These are phyloP conservation scores for Sarcocystis neurona DNA, from an alignment of 169 alveolate species.

Conservation along the genomic window DNA sequence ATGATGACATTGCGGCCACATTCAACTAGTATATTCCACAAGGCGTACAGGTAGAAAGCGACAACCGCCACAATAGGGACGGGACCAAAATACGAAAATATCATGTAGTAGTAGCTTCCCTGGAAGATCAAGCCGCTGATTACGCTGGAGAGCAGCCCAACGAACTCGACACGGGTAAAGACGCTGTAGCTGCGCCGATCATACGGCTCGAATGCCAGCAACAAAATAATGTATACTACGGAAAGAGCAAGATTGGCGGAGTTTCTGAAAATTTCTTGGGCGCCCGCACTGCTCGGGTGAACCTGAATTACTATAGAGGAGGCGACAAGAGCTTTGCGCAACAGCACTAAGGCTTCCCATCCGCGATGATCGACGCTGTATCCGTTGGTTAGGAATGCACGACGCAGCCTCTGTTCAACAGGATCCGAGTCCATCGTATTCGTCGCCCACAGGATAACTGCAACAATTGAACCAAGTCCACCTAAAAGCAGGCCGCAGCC, in stretches of 20 bases:
- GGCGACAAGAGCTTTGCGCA: slow-evolving; percentile 59
- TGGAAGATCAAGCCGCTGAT: slow-evolving; percentile 57
- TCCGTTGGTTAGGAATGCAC: slow-evolving; percentile 63
- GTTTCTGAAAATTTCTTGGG: slow-evolving; percentile 63
- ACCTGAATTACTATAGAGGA: slow-evolving; percentile 46
- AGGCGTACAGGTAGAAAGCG: slow-evolving; percentile 52
- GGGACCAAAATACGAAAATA: slow-evolving; percentile 62
- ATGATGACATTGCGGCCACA: slow-evolving; percentile 66
- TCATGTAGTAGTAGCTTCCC: slow-evolving; percentile 56
- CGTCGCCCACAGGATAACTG: slow-evolving; percentile 43
- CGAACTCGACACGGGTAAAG: slow-evolving; percentile 57
- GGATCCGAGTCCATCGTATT: slow-evolving; percentile 46
- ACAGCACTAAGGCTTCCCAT: slow-evolving; percentile 56
- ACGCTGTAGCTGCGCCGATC: slow-evolving; percentile 66
- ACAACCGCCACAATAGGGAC: slow-evolving; percentile 48
- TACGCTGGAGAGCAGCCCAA: slow-evolving; percentile 59
- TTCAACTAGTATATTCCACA: slow-evolving; percentile 67
- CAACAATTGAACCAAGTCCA: slow-evolving; percentile 59
- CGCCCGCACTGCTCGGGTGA: slow-evolving; percentile 53
- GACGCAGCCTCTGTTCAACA: slow-evolving; percentile 43
- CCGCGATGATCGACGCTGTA: slow-evolving; percentile 55
- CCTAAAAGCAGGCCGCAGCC: slow-evolving; percentile 45
- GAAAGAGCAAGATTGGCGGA: slow-evolving; percentile 59
- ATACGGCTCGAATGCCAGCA: slow-evolving; percentile 61
- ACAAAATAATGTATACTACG: slow-evolving; percentile 38